Base-by-base conservation (phyloP, 176 grass and related monocot genomes). In the Oropetium thomaeum region DNA sequence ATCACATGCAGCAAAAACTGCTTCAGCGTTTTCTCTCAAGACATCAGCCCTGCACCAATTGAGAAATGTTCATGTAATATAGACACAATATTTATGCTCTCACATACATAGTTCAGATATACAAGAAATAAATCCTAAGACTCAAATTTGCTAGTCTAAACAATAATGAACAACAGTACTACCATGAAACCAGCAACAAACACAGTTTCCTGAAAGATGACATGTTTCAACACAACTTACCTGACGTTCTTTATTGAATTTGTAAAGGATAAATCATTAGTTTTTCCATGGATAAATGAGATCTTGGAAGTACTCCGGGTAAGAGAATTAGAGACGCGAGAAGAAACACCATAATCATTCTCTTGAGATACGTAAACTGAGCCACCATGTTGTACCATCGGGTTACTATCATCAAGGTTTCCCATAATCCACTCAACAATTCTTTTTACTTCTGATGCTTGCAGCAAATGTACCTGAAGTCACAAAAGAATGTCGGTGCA, bases 361-460 rank as follows among this genome's bases (percentile, higher is more conserved):
- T 87, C 89, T 71, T 89, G 83, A 60, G 38, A 67, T 74, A 63
- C 19, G 68, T 92, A 87, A 75, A 73, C 49, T 53, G 87, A 76
- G 22, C 58, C 47, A 77, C 77, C 59, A 53, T 81, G 59, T 51
- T 84, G 73, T 58, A 23, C 1, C 17, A 6, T 47, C 44, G 73
- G 16, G 84, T 81, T 86, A 58, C 75, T 79, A 61, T 69, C 73
- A 80, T 99, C 89, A 86, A 92, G 87, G 65, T 95, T 99, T 79
- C 92, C 79, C 96, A 99, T 95, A 54, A 91, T 84, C 80, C 87
- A 92, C 73, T 99, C 91, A 41, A 99, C 72, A 70, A 99, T 86
- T 77, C 78, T 90, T 90, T 99, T 99, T 40, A 99, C 96, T 89
- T 99, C 89, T 10, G 92, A 89, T 82, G 92, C 96, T 90, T 86